Base-by-base conservation (phyloP, 371 early-diverging fungal genomes). In the Coelomomyces lativittatus region DNA sequence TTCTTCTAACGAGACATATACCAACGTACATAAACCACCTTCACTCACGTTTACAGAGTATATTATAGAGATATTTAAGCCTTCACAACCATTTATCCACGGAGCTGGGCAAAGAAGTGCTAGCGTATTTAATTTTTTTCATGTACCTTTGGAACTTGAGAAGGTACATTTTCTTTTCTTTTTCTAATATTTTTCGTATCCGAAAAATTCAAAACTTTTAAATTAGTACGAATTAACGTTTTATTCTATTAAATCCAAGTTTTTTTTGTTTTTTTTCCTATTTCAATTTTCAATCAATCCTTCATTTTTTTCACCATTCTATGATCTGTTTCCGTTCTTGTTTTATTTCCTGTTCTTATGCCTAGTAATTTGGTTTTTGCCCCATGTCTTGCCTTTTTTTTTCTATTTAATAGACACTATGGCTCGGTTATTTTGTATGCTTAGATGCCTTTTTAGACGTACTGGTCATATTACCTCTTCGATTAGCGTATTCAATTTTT, bases 401-500 rank as follows among this genome's bases (percentile, higher is more conserved):
- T 45, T 28, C 37, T 12, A 33, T n/a, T n/a, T n/a, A n/a, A 4
- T 49, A 85, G 79, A 59, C 88, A 44, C 71, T 95, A 70, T 60
- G 64, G 24, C 84, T 92, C 65, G 97, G 97, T 2, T 82, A 80
- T 38, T 66, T 86, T 31, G 81, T 95, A 4, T 92, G 93, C 47
- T 58, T 91, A 35, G 95, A 93, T 61, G 82, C 92, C 1, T 88
- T 97, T 51, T 57, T 96, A 14, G 82, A 86, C 55, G 80, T 84
- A 4, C 90, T 93, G 54, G 88, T 92, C 3, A 86, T 91, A 36
- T 62, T 96, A 4, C 97, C 97, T 0, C 59, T 86, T n/a, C 73
- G 91, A 24, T 21, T 33, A 11, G 19, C 23, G n/a, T n/a, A n/a
- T 11, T 17, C 6, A 5, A 19, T 11, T 21, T 24, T 35, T 17